Conservation (phyloP, 2,329 filamentous ascomycete genomes). For the Apiospora marii region DNA sequence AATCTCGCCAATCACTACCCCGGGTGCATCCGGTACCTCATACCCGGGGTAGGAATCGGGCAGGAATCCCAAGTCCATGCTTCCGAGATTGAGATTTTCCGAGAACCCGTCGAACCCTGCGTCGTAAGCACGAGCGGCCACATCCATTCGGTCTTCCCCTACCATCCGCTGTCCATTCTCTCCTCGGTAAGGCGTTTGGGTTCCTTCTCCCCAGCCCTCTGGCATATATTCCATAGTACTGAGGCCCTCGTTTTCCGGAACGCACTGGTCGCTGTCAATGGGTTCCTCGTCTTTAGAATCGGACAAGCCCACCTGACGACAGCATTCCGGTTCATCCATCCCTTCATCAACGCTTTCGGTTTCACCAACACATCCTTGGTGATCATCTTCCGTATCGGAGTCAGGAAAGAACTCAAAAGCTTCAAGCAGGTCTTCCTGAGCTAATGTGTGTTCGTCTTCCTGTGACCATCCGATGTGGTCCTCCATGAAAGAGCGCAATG, state of each 20-base stretch:
- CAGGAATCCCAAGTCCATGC: not conserved
- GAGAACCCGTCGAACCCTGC: not conserved
- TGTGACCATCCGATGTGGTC: not conserved
- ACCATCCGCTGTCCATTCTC: too few species aligned
- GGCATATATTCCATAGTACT: not conserved
- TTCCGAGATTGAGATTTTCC: not conserved
- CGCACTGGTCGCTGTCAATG: too few species aligned
- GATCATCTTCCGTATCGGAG: too few species aligned
- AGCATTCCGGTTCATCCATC: not conserved
- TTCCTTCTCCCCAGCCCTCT: not conserved
- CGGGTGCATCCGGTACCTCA: not conserved
- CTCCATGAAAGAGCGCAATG: not conserved
- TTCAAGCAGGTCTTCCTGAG: not conserved
- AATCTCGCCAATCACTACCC: not conserved
- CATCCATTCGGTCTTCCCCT: too few species aligned
- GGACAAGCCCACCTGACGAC: not conserved
- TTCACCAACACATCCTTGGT: not conserved
- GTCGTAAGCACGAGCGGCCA: not conserved
- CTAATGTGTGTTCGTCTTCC: not conserved
- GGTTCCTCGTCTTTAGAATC: not conserved
- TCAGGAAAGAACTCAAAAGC: too few species aligned
- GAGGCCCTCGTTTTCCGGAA: too few species aligned
- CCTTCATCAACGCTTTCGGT: not conserved
- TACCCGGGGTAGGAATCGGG: not conserved
- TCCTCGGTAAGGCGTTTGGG: too few species aligned